Evolutionary conservation across 257 asterid genomes (phyloP), one percentile per base, ranked within the genome.

Genomic region (Coffea canephora): DNA sequence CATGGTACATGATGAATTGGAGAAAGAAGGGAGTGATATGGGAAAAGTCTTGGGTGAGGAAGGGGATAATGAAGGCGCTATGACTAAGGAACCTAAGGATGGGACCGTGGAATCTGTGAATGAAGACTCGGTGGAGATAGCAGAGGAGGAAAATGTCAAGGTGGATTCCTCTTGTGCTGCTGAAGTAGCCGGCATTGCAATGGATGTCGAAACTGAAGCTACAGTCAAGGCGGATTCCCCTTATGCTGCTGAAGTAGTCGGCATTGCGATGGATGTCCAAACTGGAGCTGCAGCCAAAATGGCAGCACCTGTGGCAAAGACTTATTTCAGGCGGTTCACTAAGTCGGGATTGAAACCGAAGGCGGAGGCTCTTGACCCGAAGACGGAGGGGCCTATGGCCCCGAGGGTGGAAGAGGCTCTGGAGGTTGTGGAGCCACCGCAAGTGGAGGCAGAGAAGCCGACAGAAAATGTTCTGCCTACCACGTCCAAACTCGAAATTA

Each of bases 401-500:
- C 87, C 86, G 85, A 79, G 75, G 66, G 84, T 48, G 62, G 86
- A 74, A 39, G 43, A 39, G 43, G 43, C 43, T 39, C 43, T 39
- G 85, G 78, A 21, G 74, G 82, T 25, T 45, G 84, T 85, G 83
- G 86, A 76, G 79, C 88, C 85, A 83, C 80, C 73, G 75, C 86
- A 70, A 69, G 85, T 76, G 83, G 87, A 72, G 70, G 76, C 79
- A 43, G 68, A 54, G 54, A 89, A 83, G 82, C 80, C 43, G 43
- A 39, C 43, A 39, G 43, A 39, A 39, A 39, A 39, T 39, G 75
- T 87, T 78, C 67, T 76, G 39, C 67, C 83, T 74, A 80, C 84
- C 77, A 87, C 93, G 52, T 75, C 87, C 7, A 89, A 90, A 85
- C 75, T 89, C 77, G 96, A 90, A 74, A 74, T 89, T 89, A 91